phyloP scores from a whole-genome alignment of 495 filamentous ascomycete genomes.

The Lasiosphaeriaceae sp. region DNA sequence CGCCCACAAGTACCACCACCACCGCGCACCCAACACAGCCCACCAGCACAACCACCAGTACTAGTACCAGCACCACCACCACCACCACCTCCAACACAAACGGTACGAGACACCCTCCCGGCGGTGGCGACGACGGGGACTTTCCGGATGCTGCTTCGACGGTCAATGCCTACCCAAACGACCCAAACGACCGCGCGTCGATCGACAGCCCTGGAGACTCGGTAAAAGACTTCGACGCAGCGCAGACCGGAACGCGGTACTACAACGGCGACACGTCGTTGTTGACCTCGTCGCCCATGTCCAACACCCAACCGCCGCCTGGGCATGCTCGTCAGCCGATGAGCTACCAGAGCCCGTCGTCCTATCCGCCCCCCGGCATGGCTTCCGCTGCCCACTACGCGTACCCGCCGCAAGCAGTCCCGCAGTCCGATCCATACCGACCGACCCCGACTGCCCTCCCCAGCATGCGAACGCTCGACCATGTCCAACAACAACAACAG shows the following conservation, averaged over 20 bases:
- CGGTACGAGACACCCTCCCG: slow-evolving; percentile 9
- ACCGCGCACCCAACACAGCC: slow-evolving; percentile 3
- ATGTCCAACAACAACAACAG: slow-evolving; percentile 41
- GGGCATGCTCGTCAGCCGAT: slow-evolving; percentile 45
- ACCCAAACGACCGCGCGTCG: slow-evolving; percentile 12
- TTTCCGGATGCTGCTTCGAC: slow-evolving; percentile 15
- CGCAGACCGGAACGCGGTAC: slow-evolving; percentile 20
- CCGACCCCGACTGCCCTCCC: slow-evolving; percentile 55
- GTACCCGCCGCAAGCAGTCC: slow-evolving; percentile 34
- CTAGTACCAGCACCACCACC: not conserved
- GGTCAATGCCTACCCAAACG: slow-evolving; percentile 9
- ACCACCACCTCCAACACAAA: not conserved
- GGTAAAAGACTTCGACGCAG: slow-evolving; percentile 3
- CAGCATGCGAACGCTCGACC: slow-evolving; percentile 59
- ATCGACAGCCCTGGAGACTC: slow-evolving; percentile 8
- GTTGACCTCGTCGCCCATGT: slow-evolving; percentile 37
- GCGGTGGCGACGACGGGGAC: slow-evolving; percentile 17
- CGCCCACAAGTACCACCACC: slow-evolving; percentile 1
- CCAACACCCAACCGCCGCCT: slow-evolving; percentile 41
- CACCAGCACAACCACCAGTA: not conserved
- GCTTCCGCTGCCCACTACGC: slow-evolving; percentile 54
- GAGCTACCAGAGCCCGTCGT: slow-evolving; percentile 53
- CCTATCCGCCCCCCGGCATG: slow-evolving; percentile 50
- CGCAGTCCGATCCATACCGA: slow-evolving; percentile 27
- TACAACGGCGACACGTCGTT: slow-evolving; percentile 22